phyloP scores from a whole-genome alignment of 2,329 filamentous ascomycete species.

The Colletotrichum plurivorum region DNA sequence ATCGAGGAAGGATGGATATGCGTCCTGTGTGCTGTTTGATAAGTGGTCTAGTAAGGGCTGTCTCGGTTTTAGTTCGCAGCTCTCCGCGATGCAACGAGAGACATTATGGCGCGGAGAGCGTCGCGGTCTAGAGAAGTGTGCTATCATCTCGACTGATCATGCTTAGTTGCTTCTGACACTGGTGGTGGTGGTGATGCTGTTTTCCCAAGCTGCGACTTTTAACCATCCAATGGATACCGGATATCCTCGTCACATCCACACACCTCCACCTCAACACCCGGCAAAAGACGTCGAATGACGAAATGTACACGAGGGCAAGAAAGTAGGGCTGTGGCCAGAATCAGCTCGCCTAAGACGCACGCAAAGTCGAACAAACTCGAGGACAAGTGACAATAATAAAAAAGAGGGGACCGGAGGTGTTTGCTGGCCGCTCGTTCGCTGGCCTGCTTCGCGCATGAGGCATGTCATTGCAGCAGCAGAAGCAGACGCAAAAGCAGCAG shows the following conservation, averaged over 20 bases:
- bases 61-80: neutral
- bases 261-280: neutral
- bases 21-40: neutral
- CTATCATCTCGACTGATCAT: neutral
- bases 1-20: neutral
- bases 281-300: neutral
- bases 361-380: neutral
- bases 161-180: too few relatives aligned
- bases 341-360: conserved; percentile 14
- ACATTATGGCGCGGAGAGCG: neutral
- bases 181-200: conserved; percentile 10
- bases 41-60: neutral
- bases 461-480: conserved; percentile 22
- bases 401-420: neutral
- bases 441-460: conserved; percentile 19
- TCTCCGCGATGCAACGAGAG: neutral
- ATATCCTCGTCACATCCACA: conserved; percentile 16
- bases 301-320: conserved; percentile 21
- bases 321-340: conserved; percentile 27
- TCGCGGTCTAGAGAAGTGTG: neutral
- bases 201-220: neutral
- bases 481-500: too few relatives aligned
- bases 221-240: neutral
- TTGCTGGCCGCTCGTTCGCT: neutral
- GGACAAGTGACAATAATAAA: too few relatives aligned